Percentiles rank a stretch among this genome's conserved stretches.
These are phyloP conservation scores for Colletotrichum cereale DNA, from an alignment of 2,329 filamentous ascomycete species.

Conservation along the genomic window DNA sequence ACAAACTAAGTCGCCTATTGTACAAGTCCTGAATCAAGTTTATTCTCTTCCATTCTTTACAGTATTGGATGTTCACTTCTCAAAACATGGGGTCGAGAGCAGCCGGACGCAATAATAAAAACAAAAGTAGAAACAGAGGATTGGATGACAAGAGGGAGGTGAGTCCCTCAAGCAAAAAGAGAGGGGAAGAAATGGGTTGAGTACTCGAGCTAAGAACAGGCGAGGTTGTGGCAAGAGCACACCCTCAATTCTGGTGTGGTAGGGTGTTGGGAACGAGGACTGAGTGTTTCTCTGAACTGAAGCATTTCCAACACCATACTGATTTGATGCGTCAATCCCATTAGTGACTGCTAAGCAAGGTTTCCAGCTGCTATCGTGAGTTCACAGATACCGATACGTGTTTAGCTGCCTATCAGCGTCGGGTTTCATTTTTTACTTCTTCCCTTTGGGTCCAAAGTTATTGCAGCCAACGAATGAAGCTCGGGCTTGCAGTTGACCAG, in stretches of 20 bases:
- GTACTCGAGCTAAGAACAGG: neutral
- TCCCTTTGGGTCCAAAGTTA: neutral
- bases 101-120: neutral
- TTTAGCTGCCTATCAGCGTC: neutral
- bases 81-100: neutral
- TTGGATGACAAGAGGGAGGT: neutral
- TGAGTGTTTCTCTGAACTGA: slow-evolving; percentile 5
- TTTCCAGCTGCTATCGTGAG: slow-evolving; percentile 8
- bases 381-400: neutral
- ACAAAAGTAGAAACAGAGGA: too few species aligned
- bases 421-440: neutral
- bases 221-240: neutral
- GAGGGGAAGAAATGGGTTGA: neutral
- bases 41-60: neutral
- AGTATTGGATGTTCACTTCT: neutral
- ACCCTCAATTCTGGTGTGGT: neutral
- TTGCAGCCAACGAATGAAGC: neutral
- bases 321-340: slow-evolving; percentile 7
- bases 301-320: neutral
- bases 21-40: neutral
- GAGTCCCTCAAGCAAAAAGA: neutral
- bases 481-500: neutral
- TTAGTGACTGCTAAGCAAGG: slow-evolving; percentile 13
- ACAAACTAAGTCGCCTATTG: neutral
- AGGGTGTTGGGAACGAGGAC: neutral